Percentiles rank a stretch among this genome's conserved stretches.
phyloP scores from a whole-genome alignment of 129 eudicot species.

The Apium graveolens region DNA sequence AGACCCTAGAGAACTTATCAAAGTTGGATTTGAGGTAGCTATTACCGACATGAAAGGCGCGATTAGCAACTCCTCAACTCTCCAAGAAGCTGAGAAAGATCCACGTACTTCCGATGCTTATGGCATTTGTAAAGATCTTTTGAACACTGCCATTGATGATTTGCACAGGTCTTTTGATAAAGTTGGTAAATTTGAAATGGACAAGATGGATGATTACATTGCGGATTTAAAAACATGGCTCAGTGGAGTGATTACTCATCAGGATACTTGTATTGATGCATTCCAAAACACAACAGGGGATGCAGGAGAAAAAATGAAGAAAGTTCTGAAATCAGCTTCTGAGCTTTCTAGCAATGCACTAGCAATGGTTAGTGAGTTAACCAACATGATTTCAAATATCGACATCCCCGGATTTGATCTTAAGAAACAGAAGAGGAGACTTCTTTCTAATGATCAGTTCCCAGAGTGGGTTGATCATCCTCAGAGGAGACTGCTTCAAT shows the following conservation, averaged over 20 bases:
- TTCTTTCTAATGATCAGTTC: not conserved
- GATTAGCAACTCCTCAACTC: slow-evolving; percentile 21
- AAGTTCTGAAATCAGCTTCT: slow-evolving; percentile 21
- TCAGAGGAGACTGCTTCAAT: slow-evolving; percentile 24
- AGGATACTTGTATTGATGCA: slow-evolving; percentile 51
- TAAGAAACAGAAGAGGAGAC: not conserved
- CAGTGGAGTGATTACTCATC: slow-evolving; percentile 45
- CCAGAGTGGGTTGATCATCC: slow-evolving; percentile 1
- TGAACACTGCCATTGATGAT: slow-evolving; percentile 38
- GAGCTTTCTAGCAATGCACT: slow-evolving; percentile 47
- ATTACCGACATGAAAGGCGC: slow-evolving; percentile 17
- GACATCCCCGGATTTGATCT: not conserved
- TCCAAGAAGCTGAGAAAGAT: slow-evolving; percentile 29
- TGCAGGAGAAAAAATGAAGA: slow-evolving; percentile 31
- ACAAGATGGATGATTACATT: slow-evolving; percentile 17
- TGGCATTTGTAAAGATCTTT: slow-evolving; percentile 33
- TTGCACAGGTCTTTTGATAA: slow-evolving; percentile 29
- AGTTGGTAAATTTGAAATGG: slow-evolving; percentile 12
- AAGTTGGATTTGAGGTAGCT: slow-evolving; percentile 24
- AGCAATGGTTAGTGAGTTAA: slow-evolving; percentile 29
- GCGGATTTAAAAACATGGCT: slow-evolving; percentile 53
- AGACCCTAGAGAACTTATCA: slow-evolving; percentile 32
- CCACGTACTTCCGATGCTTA: slow-evolving; percentile 23
- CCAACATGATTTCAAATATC: not conserved
- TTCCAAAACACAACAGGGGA: slow-evolving; percentile 32